A percentile compares a stretch with the other conserved stretches of the same genome.
Evolutionary conservation across 345 rosid genomes (phyloP).

Genomic region (Raphanus raphanistrum): DNA sequence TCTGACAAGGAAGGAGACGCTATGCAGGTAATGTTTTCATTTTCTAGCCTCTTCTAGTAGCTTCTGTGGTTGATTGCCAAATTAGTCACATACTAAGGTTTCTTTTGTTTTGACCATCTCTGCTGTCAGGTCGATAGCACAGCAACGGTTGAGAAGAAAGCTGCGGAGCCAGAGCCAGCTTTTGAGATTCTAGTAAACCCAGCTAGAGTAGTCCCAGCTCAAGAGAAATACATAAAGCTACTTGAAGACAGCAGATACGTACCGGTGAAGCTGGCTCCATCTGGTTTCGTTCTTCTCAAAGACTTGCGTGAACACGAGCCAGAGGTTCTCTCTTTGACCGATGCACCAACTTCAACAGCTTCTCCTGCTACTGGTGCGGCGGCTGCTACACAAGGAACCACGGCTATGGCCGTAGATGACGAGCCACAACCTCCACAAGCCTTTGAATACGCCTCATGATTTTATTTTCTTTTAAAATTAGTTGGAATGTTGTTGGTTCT

Average conservation of each 20-base stretch:
- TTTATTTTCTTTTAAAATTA: not conserved
- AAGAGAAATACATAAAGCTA: conserved; percentile 81
- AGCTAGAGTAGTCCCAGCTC: conserved; percentile 95
- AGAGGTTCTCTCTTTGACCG: conserved; percentile 88
- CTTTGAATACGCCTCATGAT: conserved; percentile 63
- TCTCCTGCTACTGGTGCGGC: conserved; percentile 63
- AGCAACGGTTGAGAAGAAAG: conserved; percentile 74
- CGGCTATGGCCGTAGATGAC: conserved; percentile 88
- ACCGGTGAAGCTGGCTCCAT: conserved; percentile 86
- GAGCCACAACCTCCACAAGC: conserved; percentile 98
- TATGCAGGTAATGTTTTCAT: conserved; percentile 68
- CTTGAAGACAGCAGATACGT: conserved; percentile 85
- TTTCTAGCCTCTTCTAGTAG: not conserved
- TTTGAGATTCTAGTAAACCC: conserved; percentile 88
- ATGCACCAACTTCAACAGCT: conserved; percentile 70
- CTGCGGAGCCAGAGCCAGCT: conserved; percentile 76
- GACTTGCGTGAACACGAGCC: conserved; percentile 75
- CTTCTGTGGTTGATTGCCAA: no score
- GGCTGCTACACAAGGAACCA: conserved; percentile 49
- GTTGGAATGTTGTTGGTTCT: conserved; percentile 21
- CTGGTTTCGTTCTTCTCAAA: conserved; percentile 91
- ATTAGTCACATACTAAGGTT: no score
- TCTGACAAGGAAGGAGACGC: conserved; percentile 84
- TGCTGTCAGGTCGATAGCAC: conserved; percentile 67
- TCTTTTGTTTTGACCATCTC: no score